Evolutionary conservation across 116 monocot species (phyloP).

Genomic region (Papilionanthe hybrid): DNA sequence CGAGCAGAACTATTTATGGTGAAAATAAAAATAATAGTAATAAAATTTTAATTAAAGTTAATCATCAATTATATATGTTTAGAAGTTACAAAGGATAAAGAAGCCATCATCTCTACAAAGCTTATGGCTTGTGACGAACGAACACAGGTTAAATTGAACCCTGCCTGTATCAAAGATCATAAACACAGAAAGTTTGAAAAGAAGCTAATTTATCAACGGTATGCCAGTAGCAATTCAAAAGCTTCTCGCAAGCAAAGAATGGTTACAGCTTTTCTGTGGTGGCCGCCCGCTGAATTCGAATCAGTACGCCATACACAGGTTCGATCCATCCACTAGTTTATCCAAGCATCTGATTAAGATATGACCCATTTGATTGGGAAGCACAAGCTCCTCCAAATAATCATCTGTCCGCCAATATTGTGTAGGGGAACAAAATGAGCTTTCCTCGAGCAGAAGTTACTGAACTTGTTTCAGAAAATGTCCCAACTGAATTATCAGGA

Average conservation of each 20-base stretch:
- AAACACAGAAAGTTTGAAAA: too few relatives aligned
- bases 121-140: too few relatives aligned
- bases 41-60: too few relatives aligned
- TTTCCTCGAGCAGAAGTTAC: neutral
- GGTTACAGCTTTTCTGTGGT: neutral
- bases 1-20: too few relatives aligned
- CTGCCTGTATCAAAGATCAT: too few relatives aligned
- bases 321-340: neutral
- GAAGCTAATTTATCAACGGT: too few relatives aligned
- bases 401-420: neutral
- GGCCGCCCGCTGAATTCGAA: neutral
- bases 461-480: slow-evolving; percentile 17
- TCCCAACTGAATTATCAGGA: slow-evolving; percentile 44
- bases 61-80: too few relatives aligned
- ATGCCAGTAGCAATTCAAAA: neutral
- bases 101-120: too few relatives aligned
- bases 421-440: neutral
- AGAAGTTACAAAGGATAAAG: too few relatives aligned
- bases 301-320: too few relatives aligned
- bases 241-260: neutral
- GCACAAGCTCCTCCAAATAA: neutral
- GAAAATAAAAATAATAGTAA: too few relatives aligned
- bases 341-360: neutral
- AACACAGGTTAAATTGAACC: too few relatives aligned
- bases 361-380: neutral